Base-by-base conservation (phyloP, 1,284 basidiomycete species). In the Kalmanozyma brasiliensis region DNA sequence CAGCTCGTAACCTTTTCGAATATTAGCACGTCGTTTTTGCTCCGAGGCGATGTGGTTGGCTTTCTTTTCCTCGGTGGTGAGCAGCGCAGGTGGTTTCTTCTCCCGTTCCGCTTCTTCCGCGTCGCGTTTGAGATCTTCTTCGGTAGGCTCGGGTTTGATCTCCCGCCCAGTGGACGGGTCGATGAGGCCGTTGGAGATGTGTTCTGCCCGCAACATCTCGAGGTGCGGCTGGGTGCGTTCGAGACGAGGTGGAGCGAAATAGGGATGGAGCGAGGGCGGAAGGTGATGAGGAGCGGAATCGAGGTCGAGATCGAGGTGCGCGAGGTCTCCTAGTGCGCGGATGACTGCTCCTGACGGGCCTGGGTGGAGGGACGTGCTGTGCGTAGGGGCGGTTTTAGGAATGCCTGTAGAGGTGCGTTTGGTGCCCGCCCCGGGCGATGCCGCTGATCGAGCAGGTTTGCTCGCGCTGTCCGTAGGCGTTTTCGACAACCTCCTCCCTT, bases 31-130 rank as follows among this genome's bases (percentile, higher is more conserved):
- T 2, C 92, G 88, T 82, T 92, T 93, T 83, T 94, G 92, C 83
- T 94, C 92, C 11, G 90, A 92, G 85, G 92, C 89, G 84, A 94
- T 94, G 84, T 94, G 92, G 81, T 94, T 94, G n/a, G 92, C 87
- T 24, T 92, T 88, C 82, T 94, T 94, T 81, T 94, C 92, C 0
- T 91, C 91, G 9, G 88, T 89, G 9, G 91, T 90, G 20, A 94
- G 85, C 9, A 92, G 83, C 0, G 68, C 55, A 71, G 82, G 78
- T 90, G 89, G 46, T 34, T 67, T 66, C 35, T 69, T 72, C 41
- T 64, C 66, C 44, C 42, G 48, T 33, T 69, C 73, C 35, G 42
- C 53, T 37, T 70, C 66, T 33, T 46, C 51, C 9, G 45, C 71
- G 13, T 61, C 52, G 16, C 44, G 35, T 29, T 73, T 42, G 4